These are phyloP conservation scores for Phanerodontia chrysosporium DNA, from an alignment of 768 basidiomycete species.

Conservation along the genomic window DNA sequence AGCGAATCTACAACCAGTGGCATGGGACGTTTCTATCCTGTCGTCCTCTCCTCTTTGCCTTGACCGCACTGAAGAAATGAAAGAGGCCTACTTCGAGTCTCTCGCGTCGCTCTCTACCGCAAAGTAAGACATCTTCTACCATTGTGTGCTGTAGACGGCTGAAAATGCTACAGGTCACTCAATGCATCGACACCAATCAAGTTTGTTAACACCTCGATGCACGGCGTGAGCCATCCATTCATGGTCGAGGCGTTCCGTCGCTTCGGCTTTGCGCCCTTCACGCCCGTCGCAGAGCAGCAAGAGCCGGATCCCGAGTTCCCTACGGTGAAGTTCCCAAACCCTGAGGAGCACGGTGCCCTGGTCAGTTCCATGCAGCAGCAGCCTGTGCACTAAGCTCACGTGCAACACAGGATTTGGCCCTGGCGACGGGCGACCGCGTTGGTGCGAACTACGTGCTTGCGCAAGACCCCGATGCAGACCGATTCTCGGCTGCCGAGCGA, in stretches of 20 bases:
- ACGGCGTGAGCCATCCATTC: constrained; percentile 78
- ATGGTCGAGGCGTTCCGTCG: constrained; percentile 50
- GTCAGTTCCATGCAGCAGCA: neutral
- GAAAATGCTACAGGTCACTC: constrained; percentile 14
- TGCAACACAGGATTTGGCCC: constrained; percentile 57
- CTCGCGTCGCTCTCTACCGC: constrained; percentile 24
- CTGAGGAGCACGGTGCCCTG: constrained; percentile 73
- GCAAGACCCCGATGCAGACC: constrained; percentile 86
- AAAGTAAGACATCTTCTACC: constrained; percentile 12
- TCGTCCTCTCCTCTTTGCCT: constrained; percentile 41
- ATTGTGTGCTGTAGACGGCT: neutral
- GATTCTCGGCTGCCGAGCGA: constrained; percentile 75
- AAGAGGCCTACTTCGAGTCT: constrained; percentile 50
- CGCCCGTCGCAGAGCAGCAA: constrained; percentile 62
- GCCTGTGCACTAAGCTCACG: neutral
- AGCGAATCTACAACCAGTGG: constrained; percentile 51
- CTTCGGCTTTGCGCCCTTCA: constrained; percentile 56
- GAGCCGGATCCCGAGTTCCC: constrained; percentile 81
- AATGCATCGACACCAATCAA: constrained; percentile 39
- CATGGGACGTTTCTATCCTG: constrained; percentile 37
- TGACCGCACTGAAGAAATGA: constrained; percentile 58
- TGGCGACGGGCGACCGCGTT: constrained; percentile 51
- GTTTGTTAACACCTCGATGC: constrained; percentile 89
- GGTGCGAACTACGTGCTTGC: constrained; percentile 69
- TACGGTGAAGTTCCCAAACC: constrained; percentile 83